phyloP scores from a whole-genome alignment of 306 rosid species.

The Cucurbita maxima region DNA sequence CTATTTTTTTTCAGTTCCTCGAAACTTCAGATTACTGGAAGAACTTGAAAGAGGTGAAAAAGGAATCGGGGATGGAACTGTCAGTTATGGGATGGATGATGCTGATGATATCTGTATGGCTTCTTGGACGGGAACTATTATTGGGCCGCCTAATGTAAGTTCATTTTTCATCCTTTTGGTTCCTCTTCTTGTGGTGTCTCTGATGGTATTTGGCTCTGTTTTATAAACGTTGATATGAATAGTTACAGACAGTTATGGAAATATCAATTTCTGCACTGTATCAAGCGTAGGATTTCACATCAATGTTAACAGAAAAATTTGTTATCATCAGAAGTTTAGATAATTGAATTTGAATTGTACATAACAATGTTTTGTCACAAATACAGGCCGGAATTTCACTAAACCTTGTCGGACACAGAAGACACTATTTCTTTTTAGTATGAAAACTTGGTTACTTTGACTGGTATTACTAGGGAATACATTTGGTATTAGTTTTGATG shows the following conservation, averaged over 20 bases:
- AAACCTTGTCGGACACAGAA: too few relatives aligned
- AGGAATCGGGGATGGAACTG: constrained; percentile 98
- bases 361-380: too few relatives aligned
- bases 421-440: too few relatives aligned
- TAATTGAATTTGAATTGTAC: too few relatives aligned
- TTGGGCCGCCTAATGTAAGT: constrained; percentile 88
- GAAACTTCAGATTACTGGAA: constrained; percentile 88
- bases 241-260: background rate
- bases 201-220: background rate
- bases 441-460: too few relatives aligned
- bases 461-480: too few relatives aligned
- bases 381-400: too few relatives aligned
- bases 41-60: constrained; percentile 99
- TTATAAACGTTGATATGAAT: background rate
- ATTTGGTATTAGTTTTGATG: too few relatives aligned
- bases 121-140: constrained; percentile 95
- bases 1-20: constrained; percentile 43
- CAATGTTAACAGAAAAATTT: background rate
- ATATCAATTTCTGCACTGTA: background rate
- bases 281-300: background rate
- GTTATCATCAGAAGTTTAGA: too few relatives aligned
- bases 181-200: background rate
- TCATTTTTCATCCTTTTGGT: background rate
- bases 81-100: constrained; percentile 98
- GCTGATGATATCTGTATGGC: constrained; percentile 93